These are phyloP conservation scores for Gracilaria gracilis DNA, from an alignment of 23 red algal genomes.

Conservation along the genomic window DNA sequence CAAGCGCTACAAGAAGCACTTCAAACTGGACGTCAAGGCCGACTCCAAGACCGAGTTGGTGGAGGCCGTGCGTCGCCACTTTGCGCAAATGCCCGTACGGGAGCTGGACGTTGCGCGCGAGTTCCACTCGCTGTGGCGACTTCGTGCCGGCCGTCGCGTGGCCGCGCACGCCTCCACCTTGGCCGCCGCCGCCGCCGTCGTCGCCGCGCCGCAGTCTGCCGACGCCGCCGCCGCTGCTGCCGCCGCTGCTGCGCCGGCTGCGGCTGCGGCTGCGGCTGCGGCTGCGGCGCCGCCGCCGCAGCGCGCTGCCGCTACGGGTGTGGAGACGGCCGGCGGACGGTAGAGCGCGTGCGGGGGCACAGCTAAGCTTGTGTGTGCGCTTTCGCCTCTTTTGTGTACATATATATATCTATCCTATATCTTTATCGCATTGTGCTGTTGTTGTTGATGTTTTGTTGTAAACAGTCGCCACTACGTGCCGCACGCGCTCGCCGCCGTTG, in stretches of 20 bases:
- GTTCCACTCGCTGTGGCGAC: slow-evolving; percentile 42
- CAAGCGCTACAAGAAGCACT: slow-evolving; percentile 86
- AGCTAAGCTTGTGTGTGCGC: too few relatives aligned
- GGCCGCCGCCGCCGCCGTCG: background rate
- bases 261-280: too few relatives aligned
- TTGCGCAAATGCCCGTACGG: slow-evolving; percentile 69
- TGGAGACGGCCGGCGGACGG: too few relatives aligned
- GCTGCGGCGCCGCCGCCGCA: background rate
- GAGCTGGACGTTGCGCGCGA: slow-evolving; percentile 72
- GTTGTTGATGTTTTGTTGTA: too few relatives aligned
- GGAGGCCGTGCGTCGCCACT: slow-evolving; percentile 69
- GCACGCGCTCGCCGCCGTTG: too few relatives aligned
- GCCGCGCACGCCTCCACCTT: background rate
- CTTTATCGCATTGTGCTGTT: too few relatives aligned
- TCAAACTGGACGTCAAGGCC: slow-evolving; percentile 75
- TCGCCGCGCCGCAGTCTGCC: background rate
- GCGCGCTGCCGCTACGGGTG: background rate
- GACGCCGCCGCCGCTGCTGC: background rate
- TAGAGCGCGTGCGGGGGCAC: too few relatives aligned
- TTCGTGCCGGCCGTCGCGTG: slow-evolving; percentile 13
- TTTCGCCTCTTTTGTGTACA: too few relatives aligned
- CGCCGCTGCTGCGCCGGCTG: background rate
- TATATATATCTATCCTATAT: too few relatives aligned
- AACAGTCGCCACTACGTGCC: too few relatives aligned
- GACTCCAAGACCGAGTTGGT: slow-evolving; percentile 77